phyloP scores from a whole-genome alignment of 2,329 filamentous ascomycete genomes.

The Fusarium nematophilum region DNA sequence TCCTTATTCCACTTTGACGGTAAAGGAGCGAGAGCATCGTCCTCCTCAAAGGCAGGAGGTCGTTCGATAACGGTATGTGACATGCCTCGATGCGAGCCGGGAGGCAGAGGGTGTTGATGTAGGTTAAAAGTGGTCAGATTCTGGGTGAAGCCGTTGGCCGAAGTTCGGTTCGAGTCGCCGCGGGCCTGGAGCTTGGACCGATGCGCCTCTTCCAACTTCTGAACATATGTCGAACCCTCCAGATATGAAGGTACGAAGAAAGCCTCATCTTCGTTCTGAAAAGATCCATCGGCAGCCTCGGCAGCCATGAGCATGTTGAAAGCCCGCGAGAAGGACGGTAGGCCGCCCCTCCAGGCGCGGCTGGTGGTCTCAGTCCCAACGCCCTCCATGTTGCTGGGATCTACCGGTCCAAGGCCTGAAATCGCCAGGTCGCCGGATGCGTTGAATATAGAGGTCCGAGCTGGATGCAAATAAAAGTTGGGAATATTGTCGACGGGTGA shows the following conservation, averaged over 20 bases:
- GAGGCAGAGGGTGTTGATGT: slow-evolving; percentile 48
- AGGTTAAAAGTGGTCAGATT: slow-evolving; percentile 60
- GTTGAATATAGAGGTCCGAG: slow-evolving; percentile 60
- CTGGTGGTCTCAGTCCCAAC: slow-evolving; percentile 46
- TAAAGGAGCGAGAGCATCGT: slow-evolving; percentile 71
- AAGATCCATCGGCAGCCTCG: slow-evolving; percentile 42
- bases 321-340: slow-evolving; percentile 63
- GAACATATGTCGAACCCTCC: slow-evolving; percentile 79
- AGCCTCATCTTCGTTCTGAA: slow-evolving; percentile 47
- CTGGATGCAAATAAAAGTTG: slow-evolving; percentile 46
- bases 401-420: slow-evolving; percentile 18
- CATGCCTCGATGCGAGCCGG: slow-evolving; percentile 77
- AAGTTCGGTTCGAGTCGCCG: slow-evolving; percentile 54
- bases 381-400: slow-evolving; percentile 48
- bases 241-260: slow-evolving; percentile 92
- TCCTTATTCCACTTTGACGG: slow-evolving; percentile 85
- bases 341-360: slow-evolving; percentile 42
- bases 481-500: slow-evolving; percentile 22
- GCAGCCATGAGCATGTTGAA: slow-evolving; percentile 61
- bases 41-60: slow-evolving; percentile 69
- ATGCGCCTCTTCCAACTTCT: slow-evolving; percentile 78
- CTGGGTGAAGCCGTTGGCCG: slow-evolving; percentile 41
- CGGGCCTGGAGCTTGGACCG: slow-evolving; percentile 66
- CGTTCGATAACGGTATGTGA: slow-evolving; percentile 88
- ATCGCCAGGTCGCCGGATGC: slow-evolving; percentile 52